These are phyloP conservation scores for Tylopilus sp. DNA, from an alignment of 1,284 basidiomycete species.

Conservation along the genomic window DNA sequence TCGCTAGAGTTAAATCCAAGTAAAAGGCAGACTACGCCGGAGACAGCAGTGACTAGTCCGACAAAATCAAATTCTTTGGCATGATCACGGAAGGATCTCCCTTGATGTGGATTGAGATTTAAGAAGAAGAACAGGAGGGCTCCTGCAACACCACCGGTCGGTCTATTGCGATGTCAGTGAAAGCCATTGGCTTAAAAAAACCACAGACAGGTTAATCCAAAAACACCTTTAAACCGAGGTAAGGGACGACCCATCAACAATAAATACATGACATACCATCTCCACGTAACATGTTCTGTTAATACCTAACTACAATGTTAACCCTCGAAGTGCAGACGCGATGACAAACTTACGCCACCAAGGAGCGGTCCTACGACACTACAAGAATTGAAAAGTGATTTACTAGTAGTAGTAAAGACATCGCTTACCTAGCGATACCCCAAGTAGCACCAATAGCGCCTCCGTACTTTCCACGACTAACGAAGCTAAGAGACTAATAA, in stretches of 20 bases:
- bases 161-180: conserved; percentile 32
- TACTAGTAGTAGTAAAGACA: not conserved
- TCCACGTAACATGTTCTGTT: conserved; percentile 50
- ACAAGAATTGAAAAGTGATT: not conserved
- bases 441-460: conserved; percentile 57
- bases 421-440: conserved; percentile 54
- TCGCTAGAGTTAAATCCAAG: conserved; percentile 48
- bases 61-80: conserved; percentile 59
- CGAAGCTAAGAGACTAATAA: conserved; percentile 18
- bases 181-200: not conserved
- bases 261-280: conserved; percentile 41
- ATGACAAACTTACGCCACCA: conserved; percentile 39
- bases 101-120: conserved; percentile 46
- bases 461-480: conserved; percentile 51
- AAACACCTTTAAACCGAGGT: conserved; percentile 43
- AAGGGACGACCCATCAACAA: conserved; percentile 1
- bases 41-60: conserved; percentile 58
- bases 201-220: conserved; percentile 47
- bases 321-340: not conserved
- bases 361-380: conserved; percentile 59
- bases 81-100: conserved; percentile 44
- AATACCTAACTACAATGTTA: conserved; percentile 48
- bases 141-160: conserved; percentile 57
- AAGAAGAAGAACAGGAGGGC: conserved; percentile 45
- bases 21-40: conserved; percentile 60